Evolutionary conservation across 495 filamentous ascomycete genomes (phyloP).

Genomic region (Aspergillus bridgeri): DNA sequence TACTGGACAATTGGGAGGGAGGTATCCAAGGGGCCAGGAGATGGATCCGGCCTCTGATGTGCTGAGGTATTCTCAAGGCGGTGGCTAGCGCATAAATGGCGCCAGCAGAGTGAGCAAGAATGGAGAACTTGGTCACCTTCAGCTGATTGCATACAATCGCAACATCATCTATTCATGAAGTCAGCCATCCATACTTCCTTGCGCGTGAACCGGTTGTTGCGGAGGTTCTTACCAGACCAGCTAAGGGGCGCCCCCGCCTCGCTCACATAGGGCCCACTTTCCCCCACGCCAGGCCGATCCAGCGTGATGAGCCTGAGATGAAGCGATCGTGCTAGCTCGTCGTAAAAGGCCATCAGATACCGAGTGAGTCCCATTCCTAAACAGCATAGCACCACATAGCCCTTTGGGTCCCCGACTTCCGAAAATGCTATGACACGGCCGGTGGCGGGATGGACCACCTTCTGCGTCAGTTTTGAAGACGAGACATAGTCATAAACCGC

Average conservation of each 20-base stretch:
- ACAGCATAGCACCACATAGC: constrained; percentile 91
- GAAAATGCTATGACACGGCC: constrained; percentile 91
- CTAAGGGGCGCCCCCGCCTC: constrained; percentile 79
- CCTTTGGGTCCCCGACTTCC: constrained; percentile 90
- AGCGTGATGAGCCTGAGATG: constrained; percentile 89
- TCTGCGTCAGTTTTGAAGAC: constrained; percentile 81
- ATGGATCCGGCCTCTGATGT: constrained; percentile 92
- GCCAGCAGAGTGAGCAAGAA: constrained; percentile 95
- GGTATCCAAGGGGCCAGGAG: constrained; percentile 97
- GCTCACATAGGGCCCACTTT: constrained; percentile 79
- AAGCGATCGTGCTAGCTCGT: constrained; percentile 86
- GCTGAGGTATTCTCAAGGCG: constrained; percentile 90
- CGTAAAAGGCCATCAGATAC: constrained; percentile 96
- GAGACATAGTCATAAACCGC: constrained; percentile 83
- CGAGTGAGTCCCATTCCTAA: constrained; percentile 97
- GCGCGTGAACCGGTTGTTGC: neutral
- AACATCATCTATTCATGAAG: constrained; percentile 73
- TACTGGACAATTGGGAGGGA: constrained; percentile 87
- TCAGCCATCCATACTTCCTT: constrained; percentile 10
- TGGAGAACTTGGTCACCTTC: constrained; percentile 93
- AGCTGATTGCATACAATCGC: constrained; percentile 89
- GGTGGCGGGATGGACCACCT: constrained; percentile 76
- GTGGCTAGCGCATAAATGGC: constrained; percentile 97
- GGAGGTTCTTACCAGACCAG: constrained; percentile 75
- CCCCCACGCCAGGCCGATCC: constrained; percentile 91